phyloP scores from a whole-genome alignment of 2,329 filamentous ascomycete genomes.

The Colletotrichum viniferum region DNA sequence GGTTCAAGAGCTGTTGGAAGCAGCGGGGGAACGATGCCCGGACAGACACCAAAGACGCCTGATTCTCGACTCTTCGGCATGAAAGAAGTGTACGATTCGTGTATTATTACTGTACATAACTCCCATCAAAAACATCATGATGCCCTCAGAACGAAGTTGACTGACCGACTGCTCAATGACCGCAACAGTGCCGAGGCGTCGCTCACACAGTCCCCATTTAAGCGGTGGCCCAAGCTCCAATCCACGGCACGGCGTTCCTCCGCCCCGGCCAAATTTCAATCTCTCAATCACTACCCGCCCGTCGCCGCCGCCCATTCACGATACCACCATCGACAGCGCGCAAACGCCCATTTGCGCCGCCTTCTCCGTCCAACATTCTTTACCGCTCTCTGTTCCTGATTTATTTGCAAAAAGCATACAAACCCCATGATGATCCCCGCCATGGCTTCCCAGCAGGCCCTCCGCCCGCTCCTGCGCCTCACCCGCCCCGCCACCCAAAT shows the following conservation, averaged over 20 bases:
- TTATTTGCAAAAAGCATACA: not conserved
- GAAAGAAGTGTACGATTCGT: not conserved
- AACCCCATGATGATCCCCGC: not conserved
- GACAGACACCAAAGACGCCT: conserved; percentile 75
- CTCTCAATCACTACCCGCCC: not conserved
- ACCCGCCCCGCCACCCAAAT: not conserved
- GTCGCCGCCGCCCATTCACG: conserved; percentile 15
- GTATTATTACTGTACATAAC: not conserved
- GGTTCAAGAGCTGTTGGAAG: conserved; percentile 92
- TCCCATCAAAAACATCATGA: not conserved
- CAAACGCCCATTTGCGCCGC: not conserved
- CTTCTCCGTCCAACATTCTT: not conserved
- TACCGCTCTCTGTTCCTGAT: not conserved
- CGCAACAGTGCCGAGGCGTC: not conserved
- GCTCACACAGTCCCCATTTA: not conserved
- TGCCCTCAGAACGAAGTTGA: not conserved
- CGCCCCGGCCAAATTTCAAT: conserved; percentile 16
- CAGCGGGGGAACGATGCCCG: conserved; percentile 83
- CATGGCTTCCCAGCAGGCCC: conserved; percentile 8
- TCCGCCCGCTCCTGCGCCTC: conserved; percentile 17
- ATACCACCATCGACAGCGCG: not conserved
- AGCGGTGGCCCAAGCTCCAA: conserved; percentile 11
- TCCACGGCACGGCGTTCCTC: conserved; percentile 5
- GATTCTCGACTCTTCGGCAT: not conserved
- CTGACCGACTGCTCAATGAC: not conserved